These are phyloP conservation scores for Cicer yamashitae DNA, from an alignment of 306 rosid genomes.

Conservation along the genomic window DNA sequence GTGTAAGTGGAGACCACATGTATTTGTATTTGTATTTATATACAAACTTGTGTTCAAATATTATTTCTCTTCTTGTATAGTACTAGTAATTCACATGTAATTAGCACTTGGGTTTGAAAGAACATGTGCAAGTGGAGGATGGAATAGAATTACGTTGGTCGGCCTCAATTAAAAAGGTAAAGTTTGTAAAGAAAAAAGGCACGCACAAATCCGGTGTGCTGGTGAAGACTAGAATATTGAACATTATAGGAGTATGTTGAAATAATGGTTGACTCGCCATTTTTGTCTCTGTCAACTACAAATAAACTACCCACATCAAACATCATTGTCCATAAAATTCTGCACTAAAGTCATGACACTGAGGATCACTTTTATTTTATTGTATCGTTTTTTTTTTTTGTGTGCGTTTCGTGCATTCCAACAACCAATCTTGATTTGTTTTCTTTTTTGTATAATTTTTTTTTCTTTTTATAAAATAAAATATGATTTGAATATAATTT, in stretches of 20 bases:
- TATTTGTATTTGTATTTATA: too few species aligned
- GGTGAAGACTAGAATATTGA: conserved; percentile 60
- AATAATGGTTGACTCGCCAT: conserved; percentile 54
- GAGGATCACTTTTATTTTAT: conserved; percentile 24
- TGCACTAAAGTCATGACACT: conserved; percentile 40
- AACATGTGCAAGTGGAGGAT: conserved; percentile 58
- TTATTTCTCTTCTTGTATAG: too few species aligned
- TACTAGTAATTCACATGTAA: too few species aligned
- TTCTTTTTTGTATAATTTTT: too few species aligned
- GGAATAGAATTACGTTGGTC: conserved; percentile 94
- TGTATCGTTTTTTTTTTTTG: conserved; percentile 27
- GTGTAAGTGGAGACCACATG: too few species aligned
- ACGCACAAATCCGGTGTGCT: conserved; percentile 54
- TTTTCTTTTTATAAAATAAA: too few species aligned
- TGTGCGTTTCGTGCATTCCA: background rate
- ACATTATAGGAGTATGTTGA: background rate
- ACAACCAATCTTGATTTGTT: background rate
- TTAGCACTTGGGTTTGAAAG: too few species aligned
- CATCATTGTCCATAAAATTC: conserved; percentile 50
- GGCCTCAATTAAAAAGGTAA: conserved; percentile 76
- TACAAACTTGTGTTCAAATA: too few species aligned
- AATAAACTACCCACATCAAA: conserved; percentile 38
- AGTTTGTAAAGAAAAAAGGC: conserved; percentile 44
- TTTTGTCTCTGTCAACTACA: conserved; percentile 44
- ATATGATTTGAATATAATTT: too few species aligned